phyloP scores from a whole-genome alignment of 345 rosid species.

The Camelina neglecta region DNA sequence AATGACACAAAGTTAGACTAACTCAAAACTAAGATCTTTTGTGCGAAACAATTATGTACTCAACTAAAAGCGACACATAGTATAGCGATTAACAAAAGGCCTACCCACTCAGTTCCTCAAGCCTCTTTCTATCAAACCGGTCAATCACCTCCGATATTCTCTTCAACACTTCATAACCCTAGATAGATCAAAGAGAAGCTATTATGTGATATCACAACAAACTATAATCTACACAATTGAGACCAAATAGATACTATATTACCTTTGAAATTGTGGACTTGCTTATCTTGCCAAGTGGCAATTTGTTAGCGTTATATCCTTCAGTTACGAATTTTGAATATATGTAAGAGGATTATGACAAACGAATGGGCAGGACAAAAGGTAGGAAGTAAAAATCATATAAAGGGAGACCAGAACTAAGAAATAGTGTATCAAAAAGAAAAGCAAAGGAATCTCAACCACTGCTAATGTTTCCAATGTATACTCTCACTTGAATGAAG shows the following conservation, averaged over 20 bases:
- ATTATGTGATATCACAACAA: slow-evolving; percentile 25
- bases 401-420: not conserved
- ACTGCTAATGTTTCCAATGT: not conserved
- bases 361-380: not conserved
- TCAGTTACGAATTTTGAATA: slow-evolving; percentile 34
- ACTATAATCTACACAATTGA: not conserved
- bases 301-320: slow-evolving; percentile 80
- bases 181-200: slow-evolving; percentile 35
- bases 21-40: not conserved
- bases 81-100: slow-evolving; percentile 36
- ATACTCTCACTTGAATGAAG: slow-evolving; percentile 20
- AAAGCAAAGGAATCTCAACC: slow-evolving; percentile 9
- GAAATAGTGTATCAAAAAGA: not conserved
- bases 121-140: slow-evolving; percentile 52
- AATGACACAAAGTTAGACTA: slow-evolving; percentile 28
- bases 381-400: not conserved
- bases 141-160: slow-evolving; percentile 66
- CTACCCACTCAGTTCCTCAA: slow-evolving; percentile 86
- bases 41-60: not conserved
- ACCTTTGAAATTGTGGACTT: slow-evolving; percentile 62
- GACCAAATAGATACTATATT: slow-evolving; percentile 19
- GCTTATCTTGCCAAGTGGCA: slow-evolving; percentile 95
- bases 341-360: slow-evolving; percentile 1
- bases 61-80: slow-evolving; percentile 10
- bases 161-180: slow-evolving; percentile 90